These are phyloP conservation scores for Eragrostis nindensis DNA, from an alignment of 176 grass and related monocot species.

Conservation along the genomic window DNA sequence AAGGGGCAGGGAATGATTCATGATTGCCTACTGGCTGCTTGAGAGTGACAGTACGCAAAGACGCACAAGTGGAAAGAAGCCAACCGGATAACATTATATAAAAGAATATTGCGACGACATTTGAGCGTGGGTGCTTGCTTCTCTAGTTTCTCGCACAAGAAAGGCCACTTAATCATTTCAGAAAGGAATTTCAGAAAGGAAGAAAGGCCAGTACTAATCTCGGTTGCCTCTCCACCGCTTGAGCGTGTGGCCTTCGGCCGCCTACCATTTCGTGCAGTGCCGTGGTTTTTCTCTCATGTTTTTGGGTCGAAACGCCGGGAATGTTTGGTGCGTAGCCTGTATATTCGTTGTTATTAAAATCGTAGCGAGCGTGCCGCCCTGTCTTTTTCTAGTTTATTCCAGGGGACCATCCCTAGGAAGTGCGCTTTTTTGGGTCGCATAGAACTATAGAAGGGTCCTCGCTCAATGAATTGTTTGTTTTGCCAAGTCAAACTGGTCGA, in stretches of 20 bases:
- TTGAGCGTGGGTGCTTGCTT: background rate
- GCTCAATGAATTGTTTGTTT: background rate
- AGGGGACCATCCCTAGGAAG: slow-evolving; percentile 1
- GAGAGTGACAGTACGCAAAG: background rate
- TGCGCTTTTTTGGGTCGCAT: background rate
- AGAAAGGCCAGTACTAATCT: background rate
- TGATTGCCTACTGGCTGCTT: background rate
- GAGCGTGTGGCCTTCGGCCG: slow-evolving; percentile 26
- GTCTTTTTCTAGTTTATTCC: background rate
- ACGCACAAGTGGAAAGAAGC: slow-evolving; percentile 12
- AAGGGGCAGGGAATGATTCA: background rate
- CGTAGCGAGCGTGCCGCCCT: slow-evolving; percentile 14
- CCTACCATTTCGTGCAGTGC: slow-evolving; percentile 3
- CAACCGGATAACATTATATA: background rate
- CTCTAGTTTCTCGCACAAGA: slow-evolving; percentile 2
- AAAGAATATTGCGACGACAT: background rate
- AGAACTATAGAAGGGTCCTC: slow-evolving; percentile 21
- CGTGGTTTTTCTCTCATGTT: background rate
- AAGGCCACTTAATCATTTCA: slow-evolving; percentile 1
- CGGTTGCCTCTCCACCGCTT: background rate
- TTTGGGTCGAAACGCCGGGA: slow-evolving; percentile 31
- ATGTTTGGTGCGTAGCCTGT: slow-evolving; percentile 1
- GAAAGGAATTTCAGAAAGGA: too few species aligned
- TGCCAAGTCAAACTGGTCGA: background rate
- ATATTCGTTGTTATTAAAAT: background rate